Conservation (phyloP, 2,329 filamentous ascomycete species). For the Ceratocystis smalleyi region DNA sequence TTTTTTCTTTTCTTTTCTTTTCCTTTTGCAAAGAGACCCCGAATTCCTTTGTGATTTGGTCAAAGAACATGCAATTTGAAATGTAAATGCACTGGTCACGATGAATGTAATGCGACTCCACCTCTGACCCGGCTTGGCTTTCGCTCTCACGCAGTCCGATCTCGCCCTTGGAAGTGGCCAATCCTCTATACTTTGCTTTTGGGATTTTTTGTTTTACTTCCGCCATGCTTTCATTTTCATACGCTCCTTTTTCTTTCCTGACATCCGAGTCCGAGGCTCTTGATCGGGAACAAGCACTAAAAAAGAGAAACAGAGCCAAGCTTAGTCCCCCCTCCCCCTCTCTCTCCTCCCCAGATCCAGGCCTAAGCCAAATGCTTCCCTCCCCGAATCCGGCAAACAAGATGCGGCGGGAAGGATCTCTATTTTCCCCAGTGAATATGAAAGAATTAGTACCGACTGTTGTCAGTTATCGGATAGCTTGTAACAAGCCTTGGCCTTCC, state of each 20-base stretch:
- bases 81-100: not conserved
- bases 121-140: not conserved
- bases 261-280: slow-evolving; percentile 1
- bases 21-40: not conserved
- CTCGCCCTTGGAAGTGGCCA: not conserved
- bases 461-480: not conserved
- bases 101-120: not conserved
- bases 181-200: not conserved
- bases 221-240: not conserved
- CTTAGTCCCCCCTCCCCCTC: not conserved
- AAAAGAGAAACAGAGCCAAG: not conserved
- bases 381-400: not conserved
- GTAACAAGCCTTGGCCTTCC: not conserved
- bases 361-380: not conserved
- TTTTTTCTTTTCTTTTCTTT: too few relatives aligned
- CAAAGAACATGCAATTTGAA: too few relatives aligned
- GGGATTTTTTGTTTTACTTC: not conserved
- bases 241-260: not conserved
- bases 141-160: not conserved
- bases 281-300: not conserved
- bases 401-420: slow-evolving; percentile 5
- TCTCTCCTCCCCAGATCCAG: not conserved
- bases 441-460: not conserved
- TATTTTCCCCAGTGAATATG: not conserved
- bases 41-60: not conserved